Evolutionary conservation across 768 basidiomycete genomes (phyloP), one percentile per base, ranked within the genome.

Genomic region (Lentinula boryana): DNA sequence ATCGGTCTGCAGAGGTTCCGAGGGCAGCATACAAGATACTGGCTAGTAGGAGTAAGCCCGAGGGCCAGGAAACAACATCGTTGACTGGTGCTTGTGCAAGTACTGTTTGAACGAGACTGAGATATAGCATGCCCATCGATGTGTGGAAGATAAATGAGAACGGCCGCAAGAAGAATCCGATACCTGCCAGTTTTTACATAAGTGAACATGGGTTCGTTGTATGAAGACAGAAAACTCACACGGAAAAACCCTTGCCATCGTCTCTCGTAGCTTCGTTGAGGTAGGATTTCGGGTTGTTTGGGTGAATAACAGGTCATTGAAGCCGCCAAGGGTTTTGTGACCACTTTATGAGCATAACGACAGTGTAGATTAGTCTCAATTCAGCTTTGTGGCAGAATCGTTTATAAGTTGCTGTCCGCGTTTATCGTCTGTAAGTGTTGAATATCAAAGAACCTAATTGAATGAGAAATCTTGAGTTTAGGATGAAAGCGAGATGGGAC

Each of bases 81-180:
- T 71, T 72, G 4, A 69, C 68, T 2, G 70, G 70, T 41, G 68
- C 69, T 62, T 71, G 69, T 1, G 70, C 69, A 32, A 66, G 55
- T 2, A 62, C 67, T 13, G 53, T 54, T 35, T 54, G 36, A 38
- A n/a, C 36, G 13, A 21, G n/a, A 18, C 21, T 40, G 21, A 54
- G 53, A 16, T 40, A 54, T n/a, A 54, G 18, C 53, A 54, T 54
- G 46, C 18, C 46, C 21, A 48, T 48, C 46, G 46, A 48, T 48
- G 46, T 18, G 32, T 54, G n/a, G 18, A 38, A n/a, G 13, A 13
- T 1, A 32, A 54, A 54, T 4, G 36, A 54, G 9, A 40, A 21
- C 33, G 21, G 53, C 16, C 21, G 15, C 8, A 13, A 21, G 36
- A 38, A 54, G 35, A 1, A 23, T 32, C 36, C 33, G 46, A 48